Conservation (phyloP, 257 asterid species). For the Asclepias syriaca region DNA sequence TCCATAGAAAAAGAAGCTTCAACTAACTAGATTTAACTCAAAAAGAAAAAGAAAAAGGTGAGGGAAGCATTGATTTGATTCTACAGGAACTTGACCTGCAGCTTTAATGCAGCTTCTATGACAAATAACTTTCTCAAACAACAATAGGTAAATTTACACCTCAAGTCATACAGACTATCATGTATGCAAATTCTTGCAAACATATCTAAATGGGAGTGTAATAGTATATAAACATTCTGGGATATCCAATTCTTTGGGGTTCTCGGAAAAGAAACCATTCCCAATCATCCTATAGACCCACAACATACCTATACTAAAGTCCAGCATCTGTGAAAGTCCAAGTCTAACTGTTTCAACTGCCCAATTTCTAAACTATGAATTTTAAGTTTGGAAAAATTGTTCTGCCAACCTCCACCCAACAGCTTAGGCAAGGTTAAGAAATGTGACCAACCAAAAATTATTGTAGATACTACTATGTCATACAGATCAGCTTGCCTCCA, state of each 20-base stretch:
- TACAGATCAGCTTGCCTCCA: too few relatives aligned
- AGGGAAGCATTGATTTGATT: too few relatives aligned
- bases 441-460: background rate
- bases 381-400: background rate
- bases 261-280: too few relatives aligned
- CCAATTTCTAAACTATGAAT: background rate
- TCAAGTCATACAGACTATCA: background rate
- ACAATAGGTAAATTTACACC: background rate
- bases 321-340: background rate
- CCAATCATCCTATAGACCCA: too few relatives aligned
- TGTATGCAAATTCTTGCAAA: background rate
- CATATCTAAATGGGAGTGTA: background rate
- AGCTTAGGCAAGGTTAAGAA: background rate
- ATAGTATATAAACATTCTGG: background rate
- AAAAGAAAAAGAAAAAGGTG: background rate
- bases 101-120: background rate
- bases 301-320: too few relatives aligned
- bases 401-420: background rate
- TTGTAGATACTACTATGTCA: too few relatives aligned
- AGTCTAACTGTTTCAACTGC: background rate
- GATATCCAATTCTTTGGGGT: too few relatives aligned
- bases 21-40: background rate
- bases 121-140: background rate
- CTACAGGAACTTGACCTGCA: background rate
- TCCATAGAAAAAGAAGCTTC: background rate